Percentiles rank a stretch among this genome's conserved stretches.
Conservation (phyloP, 1,139 yeast genomes). For the Geotrichum cucujoidarum region DNA sequence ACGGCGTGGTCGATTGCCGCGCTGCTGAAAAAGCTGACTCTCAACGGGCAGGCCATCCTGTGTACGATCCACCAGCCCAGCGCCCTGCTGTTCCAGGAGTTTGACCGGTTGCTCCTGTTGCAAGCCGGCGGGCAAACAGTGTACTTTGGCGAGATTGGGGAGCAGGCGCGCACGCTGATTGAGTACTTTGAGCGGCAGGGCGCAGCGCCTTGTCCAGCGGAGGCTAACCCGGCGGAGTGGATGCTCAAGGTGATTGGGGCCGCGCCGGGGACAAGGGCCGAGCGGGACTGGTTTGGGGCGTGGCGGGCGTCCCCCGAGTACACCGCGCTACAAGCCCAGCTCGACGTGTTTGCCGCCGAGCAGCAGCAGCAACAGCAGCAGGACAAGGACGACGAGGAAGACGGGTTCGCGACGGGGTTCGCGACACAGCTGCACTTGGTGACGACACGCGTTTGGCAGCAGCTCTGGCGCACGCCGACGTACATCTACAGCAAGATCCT, state of each 20-base stretch:
- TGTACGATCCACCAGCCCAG: slow-evolving; percentile 86
- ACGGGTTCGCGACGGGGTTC: slow-evolving; percentile 42
- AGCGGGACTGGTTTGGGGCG: slow-evolving; percentile 58
- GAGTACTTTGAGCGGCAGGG: slow-evolving; percentile 68
- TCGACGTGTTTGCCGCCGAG: slow-evolving; percentile 26
- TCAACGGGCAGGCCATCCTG: slow-evolving; percentile 75
- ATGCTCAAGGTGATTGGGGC: slow-evolving; percentile 77
- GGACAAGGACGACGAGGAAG: slow-evolving; percentile 7
- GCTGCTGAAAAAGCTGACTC: slow-evolving; percentile 66
- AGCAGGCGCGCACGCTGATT: slow-evolving; percentile 51
- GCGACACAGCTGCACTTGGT: slow-evolving; percentile 50
- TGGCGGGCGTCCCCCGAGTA: slow-evolving; percentile 61
- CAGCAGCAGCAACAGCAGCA: slow-evolving; percentile 20
- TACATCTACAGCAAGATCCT: slow-evolving; percentile 64
- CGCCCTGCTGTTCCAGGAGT: slow-evolving; percentile 68
- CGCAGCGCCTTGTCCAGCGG: slow-evolving; percentile 58
- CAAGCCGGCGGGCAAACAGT: slow-evolving; percentile 74
- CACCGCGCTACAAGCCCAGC: slow-evolving; percentile 37
- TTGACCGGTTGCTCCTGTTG: slow-evolving; percentile 67
- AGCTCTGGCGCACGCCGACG: slow-evolving; percentile 68
- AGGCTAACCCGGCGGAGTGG: slow-evolving; percentile 81
- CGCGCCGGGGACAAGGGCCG: slow-evolving; percentile 69
- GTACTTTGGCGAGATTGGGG: slow-evolving; percentile 76
- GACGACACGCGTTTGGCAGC: slow-evolving; percentile 49
- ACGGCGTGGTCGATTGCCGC: slow-evolving; percentile 85